Base-by-base conservation (phyloP, 2,329 filamentous ascomycete genomes). In the Colletotrichum paranaense region DNA sequence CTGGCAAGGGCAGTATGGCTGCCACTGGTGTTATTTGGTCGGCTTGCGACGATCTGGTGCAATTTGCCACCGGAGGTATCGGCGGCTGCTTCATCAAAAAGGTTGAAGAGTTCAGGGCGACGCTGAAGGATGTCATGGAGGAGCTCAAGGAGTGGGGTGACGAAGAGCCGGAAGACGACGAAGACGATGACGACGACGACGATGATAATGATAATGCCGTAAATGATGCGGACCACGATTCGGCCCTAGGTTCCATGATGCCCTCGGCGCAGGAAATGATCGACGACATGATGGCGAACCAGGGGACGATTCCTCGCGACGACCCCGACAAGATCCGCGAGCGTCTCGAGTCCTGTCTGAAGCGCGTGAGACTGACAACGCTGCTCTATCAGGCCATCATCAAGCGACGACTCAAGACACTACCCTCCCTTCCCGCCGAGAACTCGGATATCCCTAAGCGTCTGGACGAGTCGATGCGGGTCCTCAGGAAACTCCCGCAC, bases 61-160 rank as follows among this genome's bases (percentile, higher is more conserved):
- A 86, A 9, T 83, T 97, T 52, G 89, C 91, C 62, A 87, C 86
- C 6, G 83, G 91, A 28, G 95, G 95, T 0, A 88, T 97, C 5
- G 89, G 89, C 0, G 94, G 92, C 0, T 86, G 95, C 70, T 88
- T 96, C 59, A 87, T 93, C 0, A 86, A 88, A 76, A 95, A 93
- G 79, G 92, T 92, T 1, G 90, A 94, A 76, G 88, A 95, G 80
- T 94, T 92, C 82, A 86, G 91, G 53, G 94, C 94, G 68, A 90
- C 93, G 2, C 85, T 98, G 28, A 90, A 94, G 77, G 96, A 98
- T 84, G 93, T 95, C 0, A 89, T 97, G 76, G 90, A 94, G 75
- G 96, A 98, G 83, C 82, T 98, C 76, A 94, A 95, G 80, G 94
- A 96, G 77, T 98, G 95, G 95, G 91, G 92, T 24, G 93, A 95